Percentiles rank a stretch among this genome's conserved stretches.
Evolutionary conservation across 805 yeast genomes (phyloP).

Genomic region (Nakazawaea ambrosiae): DNA sequence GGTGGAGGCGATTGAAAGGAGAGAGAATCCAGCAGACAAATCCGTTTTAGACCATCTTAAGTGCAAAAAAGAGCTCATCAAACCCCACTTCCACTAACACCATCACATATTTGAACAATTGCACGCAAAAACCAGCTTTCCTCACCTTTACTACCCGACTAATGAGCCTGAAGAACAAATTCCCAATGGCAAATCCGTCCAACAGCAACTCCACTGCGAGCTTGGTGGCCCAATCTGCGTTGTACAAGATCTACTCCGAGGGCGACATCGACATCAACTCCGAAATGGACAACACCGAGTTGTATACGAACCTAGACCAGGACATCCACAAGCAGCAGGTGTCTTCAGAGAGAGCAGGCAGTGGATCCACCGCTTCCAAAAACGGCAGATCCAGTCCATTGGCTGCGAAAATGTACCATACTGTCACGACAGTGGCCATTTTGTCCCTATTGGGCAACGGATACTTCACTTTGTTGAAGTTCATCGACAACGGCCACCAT

Average conservation of each 20-base stretch:
- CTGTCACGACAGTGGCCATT: not conserved
- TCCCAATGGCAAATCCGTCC: too few species aligned
- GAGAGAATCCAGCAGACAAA: too few species aligned
- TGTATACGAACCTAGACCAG: conserved; percentile 25
- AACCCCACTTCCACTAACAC: too few species aligned
- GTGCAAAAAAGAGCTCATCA: too few species aligned
- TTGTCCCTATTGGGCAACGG: conserved; percentile 41
- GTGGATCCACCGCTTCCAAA: not conserved
- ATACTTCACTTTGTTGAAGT: conserved; percentile 45
- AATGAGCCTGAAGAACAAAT: too few species aligned
- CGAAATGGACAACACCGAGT: conserved; percentile 20
- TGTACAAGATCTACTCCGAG: conserved; percentile 44
- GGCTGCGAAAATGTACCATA: not conserved
- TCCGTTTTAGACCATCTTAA: too few species aligned
- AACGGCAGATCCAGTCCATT: not conserved
- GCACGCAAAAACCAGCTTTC: too few species aligned
- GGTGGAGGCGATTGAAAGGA: too few species aligned
- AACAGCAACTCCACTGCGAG: conserved; percentile 31
- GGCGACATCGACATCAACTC: conserved; percentile 22
- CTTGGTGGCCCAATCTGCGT: conserved; percentile 39
- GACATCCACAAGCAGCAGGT: conserved; percentile 25
- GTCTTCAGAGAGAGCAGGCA: not conserved
- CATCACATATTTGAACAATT: too few species aligned
- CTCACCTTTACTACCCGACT: too few species aligned
- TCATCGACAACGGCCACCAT: conserved; percentile 32